Evolutionary conservation across 1,284 basidiomycete genomes (phyloP), one percentile per base, ranked within the genome.

Genomic region (Sanghuangporus sanghuang): DNA sequence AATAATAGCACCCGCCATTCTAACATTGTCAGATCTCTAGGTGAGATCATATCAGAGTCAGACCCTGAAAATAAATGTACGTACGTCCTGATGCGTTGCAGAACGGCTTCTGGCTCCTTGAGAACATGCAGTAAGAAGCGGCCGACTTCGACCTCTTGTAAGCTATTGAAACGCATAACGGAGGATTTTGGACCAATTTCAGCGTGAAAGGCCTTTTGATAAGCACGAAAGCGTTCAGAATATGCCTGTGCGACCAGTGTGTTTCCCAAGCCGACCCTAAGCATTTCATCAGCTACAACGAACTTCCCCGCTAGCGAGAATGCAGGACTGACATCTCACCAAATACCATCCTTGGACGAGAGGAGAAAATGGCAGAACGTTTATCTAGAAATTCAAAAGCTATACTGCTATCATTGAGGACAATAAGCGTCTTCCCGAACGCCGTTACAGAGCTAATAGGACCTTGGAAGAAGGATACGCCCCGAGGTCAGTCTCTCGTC

Each of bases 321-420:
- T 1, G 14, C 2, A 21, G 35, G 14, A 11, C 32, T 12, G 35
- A 40, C 66, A 67, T 44, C 23, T 65, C 64, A 8, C 56, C 52
- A 38, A 67, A 66, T 9, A 44, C 21, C 12, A 68, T 53, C 18
- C 27, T 65, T 1, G 76, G 76, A 40, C 81, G 74, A 71, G 81
- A 80, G 40, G 81, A 82, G 68, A 81, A 82, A 53, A 79, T 78
- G 5, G 77, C 70, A 63, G 79, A 77, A 59, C 77, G 74, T 68
- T 77, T 81, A 55, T 82, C 81, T 35, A 82, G 69, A 27, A 82
- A 72, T 65, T 82, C 79, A 40, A 75, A 73, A 40, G 76, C 76
- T 21, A 73, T 73, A 64, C 78, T 71, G 59, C 77, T 64, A 66
- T 73, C 73, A 70, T 76, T 79, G 55, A 83, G 67, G 59, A 83